phyloP scores from a whole-genome alignment of 2,329 filamentous ascomycete species.

The Clonostachys sp. region DNA sequence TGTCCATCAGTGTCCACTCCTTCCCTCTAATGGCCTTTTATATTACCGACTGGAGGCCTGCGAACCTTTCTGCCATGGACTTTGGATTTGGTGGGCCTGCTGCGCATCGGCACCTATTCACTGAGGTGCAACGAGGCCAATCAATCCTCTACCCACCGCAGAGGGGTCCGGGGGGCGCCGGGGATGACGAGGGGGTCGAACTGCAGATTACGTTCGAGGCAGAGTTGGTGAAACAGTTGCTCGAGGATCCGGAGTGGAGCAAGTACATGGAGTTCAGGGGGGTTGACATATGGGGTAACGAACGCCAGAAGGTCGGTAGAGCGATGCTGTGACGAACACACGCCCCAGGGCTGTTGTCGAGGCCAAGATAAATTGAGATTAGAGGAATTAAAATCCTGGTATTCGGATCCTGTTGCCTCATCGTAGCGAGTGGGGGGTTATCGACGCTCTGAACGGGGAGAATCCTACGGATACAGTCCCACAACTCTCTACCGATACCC shows the following conservation, averaged over 20 bases:
- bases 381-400: too few species aligned
- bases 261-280: slow-evolving; percentile 29
- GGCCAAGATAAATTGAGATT: background rate
- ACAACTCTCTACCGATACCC: too few species aligned
- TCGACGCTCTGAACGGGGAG: too few species aligned
- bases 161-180: slow-evolving; percentile 5
- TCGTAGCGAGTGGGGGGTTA: too few species aligned
- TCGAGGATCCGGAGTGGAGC: slow-evolving; percentile 26
- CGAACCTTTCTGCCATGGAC: slow-evolving; percentile 15
- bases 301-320: background rate
- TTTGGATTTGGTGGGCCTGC: slow-evolving; percentile 27
- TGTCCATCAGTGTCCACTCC: slow-evolving; percentile 25
- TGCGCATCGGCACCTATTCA: slow-evolving; percentile 23
- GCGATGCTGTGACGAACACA: background rate
- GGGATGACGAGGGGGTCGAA: slow-evolving; percentile 26
- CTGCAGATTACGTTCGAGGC: slow-evolving; percentile 25
- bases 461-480: too few species aligned
- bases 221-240: slow-evolving; percentile 15
- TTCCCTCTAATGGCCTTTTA: slow-evolving; percentile 26
- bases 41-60: slow-evolving; percentile 26
- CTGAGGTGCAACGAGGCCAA: slow-evolving; percentile 16
- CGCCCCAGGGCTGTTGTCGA: background rate
- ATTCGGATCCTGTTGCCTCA: too few species aligned
- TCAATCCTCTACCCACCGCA: slow-evolving; percentile 22
- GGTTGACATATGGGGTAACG: slow-evolving; percentile 14